Conservation (phyloP, 2,329 filamentous ascomycete species). For the Venturia effusa region DNA sequence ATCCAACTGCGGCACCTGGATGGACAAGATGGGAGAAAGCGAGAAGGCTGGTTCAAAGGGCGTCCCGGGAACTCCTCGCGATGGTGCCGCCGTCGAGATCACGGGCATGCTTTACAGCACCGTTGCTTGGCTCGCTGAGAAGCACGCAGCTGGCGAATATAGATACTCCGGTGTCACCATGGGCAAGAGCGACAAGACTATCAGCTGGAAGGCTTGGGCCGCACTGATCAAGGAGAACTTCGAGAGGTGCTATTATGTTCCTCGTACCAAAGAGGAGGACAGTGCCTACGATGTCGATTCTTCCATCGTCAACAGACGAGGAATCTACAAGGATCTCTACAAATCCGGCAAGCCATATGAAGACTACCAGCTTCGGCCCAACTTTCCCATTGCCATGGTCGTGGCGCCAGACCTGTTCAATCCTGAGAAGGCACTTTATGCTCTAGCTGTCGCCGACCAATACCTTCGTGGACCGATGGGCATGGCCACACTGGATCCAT, state of each 20-base stretch:
- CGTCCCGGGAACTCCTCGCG: conserved; percentile 88
- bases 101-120: conserved; percentile 88
- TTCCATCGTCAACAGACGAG: conserved; percentile 71
- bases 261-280: conserved; percentile 59
- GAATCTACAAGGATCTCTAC: conserved; percentile 98
- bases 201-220: conserved; percentile 73
- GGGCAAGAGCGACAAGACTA: conserved; percentile 40
- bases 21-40: conserved; percentile 99
- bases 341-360: conserved; percentile 90
- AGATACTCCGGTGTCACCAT: conserved; percentile 60
- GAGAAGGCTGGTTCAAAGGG: conserved; percentile 84
- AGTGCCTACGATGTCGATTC: conserved; percentile 69
- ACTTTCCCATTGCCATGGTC: conserved; percentile 92
- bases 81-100: conserved; percentile 91
- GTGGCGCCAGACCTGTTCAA: conserved; percentile 85
- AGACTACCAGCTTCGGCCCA: conserved; percentile 90
- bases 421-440: conserved; percentile 62
- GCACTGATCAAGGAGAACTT: conserved; percentile 72
- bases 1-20: conserved; percentile 95
- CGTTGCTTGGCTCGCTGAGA: conserved; percentile 63
- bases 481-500: conserved; percentile 91
- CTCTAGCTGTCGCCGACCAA: conserved; percentile 69
- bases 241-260: conserved; percentile 85
- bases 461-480: conserved; percentile 76
- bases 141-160: conserved; percentile 60